Base-by-base conservation (phyloP, 441 rosid genomes). In the Erysimum cheiri region DNA sequence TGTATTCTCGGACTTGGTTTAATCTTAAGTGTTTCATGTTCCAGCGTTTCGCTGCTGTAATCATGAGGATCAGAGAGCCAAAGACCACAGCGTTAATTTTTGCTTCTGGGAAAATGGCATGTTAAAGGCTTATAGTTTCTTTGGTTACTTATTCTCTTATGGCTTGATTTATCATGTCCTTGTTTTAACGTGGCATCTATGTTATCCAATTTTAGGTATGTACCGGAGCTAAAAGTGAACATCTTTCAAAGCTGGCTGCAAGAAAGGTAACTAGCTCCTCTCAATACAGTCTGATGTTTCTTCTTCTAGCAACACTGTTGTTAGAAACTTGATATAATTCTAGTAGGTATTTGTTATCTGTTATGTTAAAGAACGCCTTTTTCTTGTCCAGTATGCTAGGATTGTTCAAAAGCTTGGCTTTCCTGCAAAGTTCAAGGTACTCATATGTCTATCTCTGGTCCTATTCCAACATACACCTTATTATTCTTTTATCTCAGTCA, bases 31-130 rank as follows among this genome's bases (percentile, higher is more conserved):
- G 66, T 26, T 15, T 64, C 14, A 7, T 69, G 69, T 56, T 29
- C n/a, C 60, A 77, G 80, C 77, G 80, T 67, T 77, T 77, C 46
- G 80, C 80, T 62, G 80, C 80, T 50, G 80, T 77, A 1, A 77
- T 77, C 50, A 77, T 77, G 80, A 60, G 80, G 24, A 77, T 77
- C 2, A 68, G 77, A 56, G 80, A 77, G 15, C 80, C 80, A n/a
- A 77, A 77, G 74, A 77, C 80, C 0, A 77, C 80, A 1, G 78
- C 78, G 0, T 57, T 77, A 10, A 77, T 77, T n/a, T 77, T 77
- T 56, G 77, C 73, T 14, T 67, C 80, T 29, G 80, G 80, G 6
- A 77, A 72, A 62, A 77, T 77, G 80, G 80, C 72, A 62, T 19
- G 62, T 32, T 8, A 14, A 17, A 15, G 5, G 19, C 44, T 36